phyloP scores from a whole-genome alignment of 2,329 filamentous ascomycete species.

The Ceratocystis colombiana region DNA sequence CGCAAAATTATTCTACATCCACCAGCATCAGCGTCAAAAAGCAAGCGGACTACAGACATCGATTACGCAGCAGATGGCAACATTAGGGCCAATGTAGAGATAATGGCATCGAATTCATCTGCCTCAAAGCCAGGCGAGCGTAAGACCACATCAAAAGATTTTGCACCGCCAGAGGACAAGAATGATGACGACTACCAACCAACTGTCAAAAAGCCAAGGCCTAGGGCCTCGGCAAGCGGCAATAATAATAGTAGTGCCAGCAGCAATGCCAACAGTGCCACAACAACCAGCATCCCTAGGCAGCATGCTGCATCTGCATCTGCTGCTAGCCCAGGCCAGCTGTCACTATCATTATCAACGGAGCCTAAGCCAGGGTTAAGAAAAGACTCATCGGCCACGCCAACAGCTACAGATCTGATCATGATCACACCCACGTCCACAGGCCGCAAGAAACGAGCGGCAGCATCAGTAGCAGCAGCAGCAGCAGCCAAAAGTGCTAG shows the following conservation, averaged over 20 bases:
- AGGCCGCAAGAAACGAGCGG: conserved; percentile 17
- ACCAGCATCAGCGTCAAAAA: conserved; percentile 31
- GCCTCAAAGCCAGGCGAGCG: conserved; percentile 17
- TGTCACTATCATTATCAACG: neutral
- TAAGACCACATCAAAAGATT: conserved; percentile 7
- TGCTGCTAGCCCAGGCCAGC: neutral
- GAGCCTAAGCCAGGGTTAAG: conserved; percentile 5
- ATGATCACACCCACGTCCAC: neutral
- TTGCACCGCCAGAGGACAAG: conserved; percentile 13
- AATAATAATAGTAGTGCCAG: conserved; percentile 24
- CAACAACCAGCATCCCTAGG: conserved; percentile 22
- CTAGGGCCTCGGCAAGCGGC: conserved; percentile 10
- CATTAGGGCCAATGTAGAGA: conserved; percentile 28
- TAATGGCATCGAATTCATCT: neutral
- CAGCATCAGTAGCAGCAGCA: conserved; percentile 25
- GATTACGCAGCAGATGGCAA: conserved; percentile 15
- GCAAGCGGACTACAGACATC: conserved; percentile 14
- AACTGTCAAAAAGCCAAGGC: conserved; percentile 18
- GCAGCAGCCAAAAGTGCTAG: conserved; percentile 21
- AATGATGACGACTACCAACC: conserved; percentile 21
- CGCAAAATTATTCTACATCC: conserved; percentile 41
- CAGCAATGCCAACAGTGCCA: conserved; percentile 26
- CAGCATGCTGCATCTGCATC: conserved; percentile 17
- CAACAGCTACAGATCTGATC: conserved; percentile 17
- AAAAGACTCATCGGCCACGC: neutral